Evolutionary conservation across 1,284 basidiomycete species (phyloP).

Genomic region (Puccinia coronata): DNA sequence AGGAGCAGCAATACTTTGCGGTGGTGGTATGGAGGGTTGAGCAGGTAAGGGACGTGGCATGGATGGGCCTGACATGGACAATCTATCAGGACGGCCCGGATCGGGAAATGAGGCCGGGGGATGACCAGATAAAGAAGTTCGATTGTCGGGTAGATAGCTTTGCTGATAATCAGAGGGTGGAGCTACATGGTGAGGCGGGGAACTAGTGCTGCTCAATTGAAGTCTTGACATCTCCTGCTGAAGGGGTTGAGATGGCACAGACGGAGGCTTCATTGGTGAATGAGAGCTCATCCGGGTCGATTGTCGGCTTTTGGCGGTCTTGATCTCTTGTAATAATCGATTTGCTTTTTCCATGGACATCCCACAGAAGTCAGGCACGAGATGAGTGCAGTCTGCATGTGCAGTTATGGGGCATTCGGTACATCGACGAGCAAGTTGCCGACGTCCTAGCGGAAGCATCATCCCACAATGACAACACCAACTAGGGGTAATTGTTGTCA

Average conservation of each 20-base stretch:
- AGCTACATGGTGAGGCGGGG: slow-evolving; percentile 7
- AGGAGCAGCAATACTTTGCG: not conserved
- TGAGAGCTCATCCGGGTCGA: slow-evolving; percentile 57
- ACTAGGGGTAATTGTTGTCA: slow-evolving; percentile 95
- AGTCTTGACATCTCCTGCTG: slow-evolving; percentile 36
- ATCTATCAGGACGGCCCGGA: slow-evolving; percentile 15
- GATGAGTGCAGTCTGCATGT: slow-evolving; percentile 95
- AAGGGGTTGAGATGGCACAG: slow-evolving; percentile 54
- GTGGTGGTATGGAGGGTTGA: slow-evolving; percentile 18
- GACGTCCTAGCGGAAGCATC: slow-evolving; percentile 90
- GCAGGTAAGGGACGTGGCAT: slow-evolving; percentile 42
- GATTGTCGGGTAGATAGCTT: slow-evolving; percentile 1
- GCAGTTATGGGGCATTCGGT: slow-evolving; percentile 90
- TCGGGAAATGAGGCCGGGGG: slow-evolving; percentile 13
- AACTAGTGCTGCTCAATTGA: slow-evolving; percentile 49
- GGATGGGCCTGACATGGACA: not conserved
- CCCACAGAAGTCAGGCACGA: slow-evolving; percentile 98
- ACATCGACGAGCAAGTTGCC: slow-evolving; percentile 85
- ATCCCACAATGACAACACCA: slow-evolving; percentile 99
- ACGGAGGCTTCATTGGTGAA: slow-evolving; percentile 34
- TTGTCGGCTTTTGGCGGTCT: slow-evolving; percentile 64
- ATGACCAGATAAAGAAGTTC: slow-evolving; percentile 8
- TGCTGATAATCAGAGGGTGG: slow-evolving; percentile 26
- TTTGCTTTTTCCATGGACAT: slow-evolving; percentile 99
- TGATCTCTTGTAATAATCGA: slow-evolving; percentile 83